These are phyloP conservation scores for Pseudopediastrum boryanum DNA, from an alignment of 139 green algal genomes.

Conservation along the genomic window DNA sequence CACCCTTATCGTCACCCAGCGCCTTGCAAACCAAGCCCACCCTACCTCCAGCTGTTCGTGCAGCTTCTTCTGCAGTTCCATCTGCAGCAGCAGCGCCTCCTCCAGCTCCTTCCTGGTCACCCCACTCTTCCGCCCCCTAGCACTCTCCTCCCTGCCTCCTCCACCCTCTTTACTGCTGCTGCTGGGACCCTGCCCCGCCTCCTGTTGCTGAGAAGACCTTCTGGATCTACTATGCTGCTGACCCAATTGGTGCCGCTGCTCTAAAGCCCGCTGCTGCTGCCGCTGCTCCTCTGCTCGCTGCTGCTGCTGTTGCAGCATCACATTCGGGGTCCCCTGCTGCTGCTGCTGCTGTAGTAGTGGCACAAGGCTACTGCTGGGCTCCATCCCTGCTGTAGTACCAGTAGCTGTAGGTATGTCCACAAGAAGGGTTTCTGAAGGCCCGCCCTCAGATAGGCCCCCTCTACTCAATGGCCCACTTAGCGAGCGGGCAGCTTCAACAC, in stretches of 20 bases:
- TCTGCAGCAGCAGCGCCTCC: slow-evolving; percentile 89
- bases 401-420: too few species aligned
- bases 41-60: slow-evolving; percentile 93
- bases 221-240: not conserved
- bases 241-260: not conserved
- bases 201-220: not conserved
- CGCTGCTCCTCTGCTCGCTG: not conserved
- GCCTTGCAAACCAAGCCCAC: not conserved
- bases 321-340: slow-evolving; percentile 1
- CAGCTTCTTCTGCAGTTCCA: slow-evolving; percentile 96
- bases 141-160: slow-evolving; percentile 13
- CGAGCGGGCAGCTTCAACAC: too few species aligned
- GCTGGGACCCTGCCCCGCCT: slow-evolving; percentile 9
- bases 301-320: slow-evolving; percentile 27
- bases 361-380: not conserved
- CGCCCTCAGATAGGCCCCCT: too few species aligned
- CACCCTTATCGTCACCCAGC: not conserved
- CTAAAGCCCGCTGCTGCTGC: not conserved
- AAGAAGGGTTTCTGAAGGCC: too few species aligned
- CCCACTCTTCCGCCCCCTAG: not conserved
- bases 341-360: not conserved
- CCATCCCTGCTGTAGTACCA: not conserved
- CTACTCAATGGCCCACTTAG: too few species aligned
- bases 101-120: slow-evolving; percentile 63
- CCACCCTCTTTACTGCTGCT: slow-evolving; percentile 14